A percentile compares a stretch with the other conserved stretches of the same genome.
phyloP scores from a whole-genome alignment of 768 basidiomycete genomes.

The Boletellus sp. region DNA sequence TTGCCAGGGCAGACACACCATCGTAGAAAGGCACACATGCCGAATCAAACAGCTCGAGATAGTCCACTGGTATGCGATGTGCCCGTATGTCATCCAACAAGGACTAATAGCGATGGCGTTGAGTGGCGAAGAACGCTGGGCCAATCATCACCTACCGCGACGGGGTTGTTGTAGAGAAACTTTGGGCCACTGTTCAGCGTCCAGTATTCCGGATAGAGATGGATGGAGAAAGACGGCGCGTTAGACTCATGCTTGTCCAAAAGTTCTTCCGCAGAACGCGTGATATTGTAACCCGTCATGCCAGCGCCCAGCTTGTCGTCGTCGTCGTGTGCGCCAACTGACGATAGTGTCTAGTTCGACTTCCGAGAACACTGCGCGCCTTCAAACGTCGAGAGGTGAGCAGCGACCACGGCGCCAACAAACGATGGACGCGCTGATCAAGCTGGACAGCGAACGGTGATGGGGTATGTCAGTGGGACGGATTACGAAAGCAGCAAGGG shows the following conservation, averaged over 20 bases:
- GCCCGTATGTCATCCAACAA: conserved; percentile 80
- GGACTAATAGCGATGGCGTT: conserved; percentile 42
- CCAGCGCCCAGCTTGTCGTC: conserved; percentile 11
- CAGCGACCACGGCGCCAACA: neutral
- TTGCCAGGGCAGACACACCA: conserved; percentile 42
- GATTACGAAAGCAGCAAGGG: conserved; percentile 22
- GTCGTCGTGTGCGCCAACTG: conserved; percentile 3
- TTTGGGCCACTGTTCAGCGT: conserved; percentile 76
- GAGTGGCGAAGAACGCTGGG: conserved; percentile 1
- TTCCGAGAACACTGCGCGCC: neutral
- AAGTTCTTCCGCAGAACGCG: conserved; percentile 58
- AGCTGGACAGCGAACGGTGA: neutral
- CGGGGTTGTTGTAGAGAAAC: conserved; percentile 76
- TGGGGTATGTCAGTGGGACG: neutral
- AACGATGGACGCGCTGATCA: conserved; percentile 21
- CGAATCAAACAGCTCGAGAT: conserved; percentile 74
- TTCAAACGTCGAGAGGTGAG: too few relatives aligned
- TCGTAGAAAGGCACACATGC: conserved; percentile 79
- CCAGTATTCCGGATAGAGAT: conserved; percentile 80
- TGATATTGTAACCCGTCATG: conserved; percentile 75
- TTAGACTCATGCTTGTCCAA: conserved; percentile 52
- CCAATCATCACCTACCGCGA: conserved; percentile 45
- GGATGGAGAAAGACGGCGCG: conserved; percentile 74
- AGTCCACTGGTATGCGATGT: conserved; percentile 82
- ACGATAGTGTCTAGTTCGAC: neutral